These are phyloP conservation scores for Colletotrichum paranaense DNA, from an alignment of 2,329 filamentous ascomycete species.

Conservation along the genomic window DNA sequence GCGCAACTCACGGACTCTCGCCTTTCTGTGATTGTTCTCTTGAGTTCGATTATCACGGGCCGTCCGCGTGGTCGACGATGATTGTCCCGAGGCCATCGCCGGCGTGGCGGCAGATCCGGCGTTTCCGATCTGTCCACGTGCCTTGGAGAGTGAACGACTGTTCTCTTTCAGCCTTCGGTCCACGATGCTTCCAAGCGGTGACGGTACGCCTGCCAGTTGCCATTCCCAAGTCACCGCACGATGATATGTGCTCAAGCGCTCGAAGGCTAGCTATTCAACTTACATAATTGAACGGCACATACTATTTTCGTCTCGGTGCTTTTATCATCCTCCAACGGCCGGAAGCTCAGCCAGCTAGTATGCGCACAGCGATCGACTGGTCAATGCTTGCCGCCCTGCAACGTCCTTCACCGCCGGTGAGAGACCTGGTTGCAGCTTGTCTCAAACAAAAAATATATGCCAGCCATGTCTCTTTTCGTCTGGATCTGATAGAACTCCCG, in stretches of 20 bases:
- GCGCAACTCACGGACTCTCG: conserved; percentile 12
- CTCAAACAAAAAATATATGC: not conserved
- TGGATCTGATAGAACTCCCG: not conserved
- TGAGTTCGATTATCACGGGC: not conserved
- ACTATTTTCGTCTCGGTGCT: not conserved
- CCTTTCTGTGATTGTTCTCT: not conserved
- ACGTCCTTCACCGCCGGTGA: conserved; percentile 6
- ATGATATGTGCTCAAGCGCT: not conserved
- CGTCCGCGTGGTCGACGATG: not conserved
- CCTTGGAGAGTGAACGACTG: not conserved
- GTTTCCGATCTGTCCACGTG: conserved; percentile 7
- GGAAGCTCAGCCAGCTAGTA: not conserved
- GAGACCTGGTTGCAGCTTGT: not conserved
- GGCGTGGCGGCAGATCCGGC: conserved; percentile 1
- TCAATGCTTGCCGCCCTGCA: not conserved
- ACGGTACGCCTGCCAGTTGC: conserved; percentile 1
- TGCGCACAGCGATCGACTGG: not conserved
- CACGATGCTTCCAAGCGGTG: not conserved
- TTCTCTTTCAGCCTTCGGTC: not conserved
- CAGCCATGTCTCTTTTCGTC: not conserved
- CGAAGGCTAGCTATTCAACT: not conserved
- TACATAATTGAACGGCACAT: not conserved
- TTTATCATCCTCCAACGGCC: not conserved
- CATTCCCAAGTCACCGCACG: not conserved
- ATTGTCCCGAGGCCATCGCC: not conserved